A percentile compares a stretch with the other conserved stretches of the same genome.
Conservation (phyloP, 1,284 basidiomycete species). For the Ceratobasidium sp. region DNA sequence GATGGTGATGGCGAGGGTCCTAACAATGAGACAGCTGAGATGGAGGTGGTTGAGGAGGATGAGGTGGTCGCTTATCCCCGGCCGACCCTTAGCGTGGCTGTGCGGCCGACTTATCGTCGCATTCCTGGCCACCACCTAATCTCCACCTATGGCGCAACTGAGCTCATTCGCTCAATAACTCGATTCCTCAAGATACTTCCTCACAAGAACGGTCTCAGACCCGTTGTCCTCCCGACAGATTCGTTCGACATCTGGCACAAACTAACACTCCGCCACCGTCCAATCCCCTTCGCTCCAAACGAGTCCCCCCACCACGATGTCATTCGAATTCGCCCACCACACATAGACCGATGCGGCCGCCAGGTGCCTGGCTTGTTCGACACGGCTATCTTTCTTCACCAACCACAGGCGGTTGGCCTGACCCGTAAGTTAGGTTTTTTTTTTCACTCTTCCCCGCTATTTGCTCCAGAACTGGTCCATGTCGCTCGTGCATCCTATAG, state of each 20-base stretch:
- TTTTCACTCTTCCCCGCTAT: no score
- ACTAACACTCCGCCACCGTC: not conserved
- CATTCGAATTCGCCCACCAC: conserved; percentile 5
- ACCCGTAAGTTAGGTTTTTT: not conserved
- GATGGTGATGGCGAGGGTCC: not conserved
- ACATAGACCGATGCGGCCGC: not conserved
- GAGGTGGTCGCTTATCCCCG: conserved; percentile 1
- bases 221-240: not conserved
- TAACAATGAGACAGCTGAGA: not conserved
- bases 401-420: not conserved
- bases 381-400: conserved; percentile 16
- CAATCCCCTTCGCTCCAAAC: conserved; percentile 1
- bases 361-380: not conserved
- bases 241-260: conserved; percentile 21
- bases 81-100: conserved; percentile 20
- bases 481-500: no score
- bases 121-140: not conserved
- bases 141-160: conserved; percentile 12
- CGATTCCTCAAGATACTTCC: conserved; percentile 19
- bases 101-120: not conserved
- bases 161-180: conserved; percentile 6
- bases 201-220: not conserved
- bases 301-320: conserved; percentile 16
- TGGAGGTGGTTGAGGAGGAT: not conserved
- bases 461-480: no score